Evolutionary conservation across 2,329 filamentous ascomycete genomes (phyloP), one percentile per base, ranked within the genome.

Genomic region (Microdochium trichocladiopsis): DNA sequence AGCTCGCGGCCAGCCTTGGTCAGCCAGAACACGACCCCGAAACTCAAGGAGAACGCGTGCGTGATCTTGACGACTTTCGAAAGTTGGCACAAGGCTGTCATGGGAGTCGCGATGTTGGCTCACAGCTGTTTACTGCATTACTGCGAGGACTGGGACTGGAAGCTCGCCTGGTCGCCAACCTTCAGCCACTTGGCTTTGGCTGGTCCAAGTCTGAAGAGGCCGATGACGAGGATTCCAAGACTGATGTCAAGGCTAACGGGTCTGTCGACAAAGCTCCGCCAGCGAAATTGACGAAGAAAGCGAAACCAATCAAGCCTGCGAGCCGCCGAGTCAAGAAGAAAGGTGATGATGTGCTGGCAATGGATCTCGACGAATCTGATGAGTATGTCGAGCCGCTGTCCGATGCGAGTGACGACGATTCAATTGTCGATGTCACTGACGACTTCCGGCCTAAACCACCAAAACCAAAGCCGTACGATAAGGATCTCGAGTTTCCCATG

Each of bases 161-260:
- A 61, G 83, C 90, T 11, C 80, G 93, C 25, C 79, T 97, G 75
- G 83, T 97, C 2, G 84, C 86, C 10, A 96, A 84, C 63, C 66
- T 99, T 41, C 94, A 97, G 63, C 87, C 91, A 1, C 71, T 90
- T 22, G 94, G 94, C 0, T 96, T 95, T 66, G 91, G 91, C 2
- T 97, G 90, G 85, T 95, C 83, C 55, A 95, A 93, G 66, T 71
- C 79, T 11, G 94, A 99, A 68, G 88, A 94, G 50, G 89, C 87
- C 4, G 80, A 82, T 12, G 68, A 71, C 2, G 77, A 78, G 58
- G 79, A 73, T 57, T 67, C 69, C 10, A 50, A 25, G 5, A 52
- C 53, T 22, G 50, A 53, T 49, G 50, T 24, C 24, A 51, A 56
- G 1, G 61, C 55, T 33, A 55, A n/a, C 36, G 49, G 55, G 54